Percentiles rank a stretch among this genome's conserved stretches.
phyloP scores from a whole-genome alignment of 306 rosid species.

The Phaseolus lunatus region DNA sequence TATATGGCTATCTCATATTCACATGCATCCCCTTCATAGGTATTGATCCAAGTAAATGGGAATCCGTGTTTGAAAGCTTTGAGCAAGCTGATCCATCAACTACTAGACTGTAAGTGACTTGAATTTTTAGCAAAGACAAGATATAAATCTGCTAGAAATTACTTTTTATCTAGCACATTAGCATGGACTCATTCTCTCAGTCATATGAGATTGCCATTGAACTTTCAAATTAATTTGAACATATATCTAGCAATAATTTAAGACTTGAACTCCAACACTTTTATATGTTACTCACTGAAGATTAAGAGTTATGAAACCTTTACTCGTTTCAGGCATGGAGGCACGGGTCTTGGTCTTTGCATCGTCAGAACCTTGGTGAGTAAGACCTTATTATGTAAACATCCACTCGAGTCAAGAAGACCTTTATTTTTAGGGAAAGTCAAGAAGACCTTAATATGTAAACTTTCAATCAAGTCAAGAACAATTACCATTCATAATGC shows the following conservation, averaged over 20 bases:
- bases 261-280: not conserved
- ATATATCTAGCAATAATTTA: constrained; percentile 19
- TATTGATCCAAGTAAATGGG: constrained; percentile 96
- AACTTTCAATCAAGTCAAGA: constrained; percentile 15
- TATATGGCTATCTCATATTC: constrained; percentile 26
- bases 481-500: constrained; percentile 26
- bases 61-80: constrained; percentile 97
- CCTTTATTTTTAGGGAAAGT: no score
- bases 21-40: constrained; percentile 55
- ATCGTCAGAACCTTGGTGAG: constrained; percentile 93
- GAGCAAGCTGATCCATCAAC: constrained; percentile 99
- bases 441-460: constrained; percentile 8
- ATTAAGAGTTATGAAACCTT: constrained; percentile 25
- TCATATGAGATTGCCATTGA: not conserved
- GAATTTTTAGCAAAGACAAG: constrained; percentile 24
- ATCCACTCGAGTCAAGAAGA: constrained; percentile 8
- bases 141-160: not conserved
- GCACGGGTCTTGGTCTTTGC: constrained; percentile 99
- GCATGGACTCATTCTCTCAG: constrained; percentile 28
- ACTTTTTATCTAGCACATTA: not conserved
- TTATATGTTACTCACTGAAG: constrained; percentile 26
- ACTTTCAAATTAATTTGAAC: constrained; percentile 17
- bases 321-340: constrained; percentile 82
- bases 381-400: constrained; percentile 35
- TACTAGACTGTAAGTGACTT: constrained; percentile 80